Conservation (phyloP, 805 yeast species). For the Kodamaea jinghongensis region DNA sequence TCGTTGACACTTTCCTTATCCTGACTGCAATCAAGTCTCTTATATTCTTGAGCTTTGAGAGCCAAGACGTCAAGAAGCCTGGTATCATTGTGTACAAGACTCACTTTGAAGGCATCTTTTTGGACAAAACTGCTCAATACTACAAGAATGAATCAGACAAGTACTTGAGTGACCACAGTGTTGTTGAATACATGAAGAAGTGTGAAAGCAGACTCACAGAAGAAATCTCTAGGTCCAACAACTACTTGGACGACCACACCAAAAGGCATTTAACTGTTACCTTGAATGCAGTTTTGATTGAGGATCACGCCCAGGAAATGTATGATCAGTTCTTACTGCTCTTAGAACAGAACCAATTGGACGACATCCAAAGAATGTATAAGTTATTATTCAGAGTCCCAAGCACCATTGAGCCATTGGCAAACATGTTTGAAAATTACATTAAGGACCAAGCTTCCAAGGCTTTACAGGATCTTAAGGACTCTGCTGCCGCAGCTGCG, state of each 20-base stretch:
- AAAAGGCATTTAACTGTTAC: conserved; percentile 72
- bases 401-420: conserved; percentile 72
- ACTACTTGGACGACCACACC: conserved; percentile 83
- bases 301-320: conserved; percentile 71
- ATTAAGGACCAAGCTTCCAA: conserved; percentile 51
- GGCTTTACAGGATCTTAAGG: conserved; percentile 53
- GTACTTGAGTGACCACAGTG: conserved; percentile 70
- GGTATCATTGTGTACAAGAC: conserved; percentile 79
- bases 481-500: conserved; percentile 26
- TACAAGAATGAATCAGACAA: conserved; percentile 65
- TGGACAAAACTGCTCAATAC: conserved; percentile 65
- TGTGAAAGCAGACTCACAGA: conserved; percentile 81
- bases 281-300: conserved; percentile 72
- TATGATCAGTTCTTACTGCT: conserved; percentile 74
- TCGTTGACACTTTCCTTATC: conserved; percentile 63
- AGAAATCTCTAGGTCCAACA: conserved; percentile 74
- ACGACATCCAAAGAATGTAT: conserved; percentile 78
- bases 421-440: conserved; percentile 67
- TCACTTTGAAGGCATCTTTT: conserved; percentile 73
- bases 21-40: conserved; percentile 79
- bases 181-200: conserved; percentile 85
- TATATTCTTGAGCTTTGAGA: conserved; percentile 87
- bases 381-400: conserved; percentile 74
- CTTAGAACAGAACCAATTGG: conserved; percentile 67
- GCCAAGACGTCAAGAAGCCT: conserved; percentile 81